Percentiles rank a stretch among this genome's conserved stretches.
Conservation (phyloP, 208 protist genomes). For the Trypanosoma boissoni region DNA sequence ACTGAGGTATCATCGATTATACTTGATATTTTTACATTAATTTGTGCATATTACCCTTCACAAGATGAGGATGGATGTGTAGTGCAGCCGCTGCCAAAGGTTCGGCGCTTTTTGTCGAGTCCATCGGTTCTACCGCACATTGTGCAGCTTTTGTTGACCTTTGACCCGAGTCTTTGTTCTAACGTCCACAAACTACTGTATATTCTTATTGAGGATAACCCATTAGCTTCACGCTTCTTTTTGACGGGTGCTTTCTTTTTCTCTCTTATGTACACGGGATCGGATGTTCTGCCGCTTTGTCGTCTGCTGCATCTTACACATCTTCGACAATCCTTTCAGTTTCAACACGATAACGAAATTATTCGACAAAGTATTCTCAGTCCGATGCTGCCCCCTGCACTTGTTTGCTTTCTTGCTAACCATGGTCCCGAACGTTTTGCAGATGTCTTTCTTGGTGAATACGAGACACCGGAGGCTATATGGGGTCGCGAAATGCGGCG, state of each 20-base stretch:
- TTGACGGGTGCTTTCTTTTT: constrained; percentile 95
- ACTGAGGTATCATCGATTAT: constrained; percentile 86
- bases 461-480: constrained; percentile 94
- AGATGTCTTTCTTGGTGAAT: constrained; percentile 91
- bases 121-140: constrained; percentile 86
- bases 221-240: constrained; percentile 77
- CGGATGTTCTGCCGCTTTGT: constrained; percentile 90
- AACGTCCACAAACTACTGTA: constrained; percentile 84
- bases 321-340: constrained; percentile 77
- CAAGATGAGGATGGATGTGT: constrained; percentile 78
- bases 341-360: constrained; percentile 47
- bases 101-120: constrained; percentile 87
- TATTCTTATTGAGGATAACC: constrained; percentile 89
- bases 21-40: constrained; percentile 87
- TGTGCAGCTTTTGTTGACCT: constrained; percentile 94
- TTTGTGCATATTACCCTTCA: constrained; percentile 90
- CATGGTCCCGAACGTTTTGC: constrained; percentile 92
- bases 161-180: constrained; percentile 81
- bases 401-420: constrained; percentile 93
- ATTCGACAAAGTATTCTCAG: constrained; percentile 77
- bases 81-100: constrained; percentile 91
- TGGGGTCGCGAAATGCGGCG: constrained; percentile 93
- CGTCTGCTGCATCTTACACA: constrained; percentile 83
- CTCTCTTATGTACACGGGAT: constrained; percentile 92
- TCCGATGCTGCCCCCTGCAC: constrained; percentile 88